Conservation (phyloP, 2,329 filamentous ascomycete genomes). For the Cercospora sojina region DNA sequence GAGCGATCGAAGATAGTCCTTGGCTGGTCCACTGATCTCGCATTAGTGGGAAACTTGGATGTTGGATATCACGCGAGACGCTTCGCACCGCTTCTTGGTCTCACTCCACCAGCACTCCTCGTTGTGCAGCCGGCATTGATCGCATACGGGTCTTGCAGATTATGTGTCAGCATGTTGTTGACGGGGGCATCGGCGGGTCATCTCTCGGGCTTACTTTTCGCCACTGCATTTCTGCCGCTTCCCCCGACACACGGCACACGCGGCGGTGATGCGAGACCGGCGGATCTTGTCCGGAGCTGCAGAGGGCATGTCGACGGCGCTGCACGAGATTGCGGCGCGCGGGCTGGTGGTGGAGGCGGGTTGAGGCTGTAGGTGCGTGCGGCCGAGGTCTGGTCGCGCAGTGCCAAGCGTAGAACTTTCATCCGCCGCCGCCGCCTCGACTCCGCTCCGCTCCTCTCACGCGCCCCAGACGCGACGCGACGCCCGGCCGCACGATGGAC, state of each 20-base stretch:
- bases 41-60: not conserved
- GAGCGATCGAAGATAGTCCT: constrained; percentile 28
- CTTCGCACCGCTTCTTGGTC: constrained; percentile 25
- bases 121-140: constrained; percentile 28
- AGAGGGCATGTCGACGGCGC: constrained; percentile 14
- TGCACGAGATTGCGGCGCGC: not conserved
- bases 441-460: not conserved
- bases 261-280: constrained; percentile 28
- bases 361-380: not conserved
- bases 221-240: constrained; percentile 29
- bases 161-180: not conserved
- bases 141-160: constrained; percentile 21
- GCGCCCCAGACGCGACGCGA: not conserved
- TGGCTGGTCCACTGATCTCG: constrained; percentile 23
- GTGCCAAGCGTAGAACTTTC: constrained; percentile 9
- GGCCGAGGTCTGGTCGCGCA: not conserved
- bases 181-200: not conserved
- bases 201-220: constrained; percentile 18
- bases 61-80: not conserved
- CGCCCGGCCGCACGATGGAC: not conserved
- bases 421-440: not conserved
- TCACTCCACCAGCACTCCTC: constrained; percentile 31
- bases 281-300: constrained; percentile 21
- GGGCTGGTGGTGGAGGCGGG: not conserved
- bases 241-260: constrained; percentile 27